Evolutionary conservation across 768 basidiomycete species (phyloP), one percentile per base, ranked within the genome.

Genomic region (Pisolithus sp.): DNA sequence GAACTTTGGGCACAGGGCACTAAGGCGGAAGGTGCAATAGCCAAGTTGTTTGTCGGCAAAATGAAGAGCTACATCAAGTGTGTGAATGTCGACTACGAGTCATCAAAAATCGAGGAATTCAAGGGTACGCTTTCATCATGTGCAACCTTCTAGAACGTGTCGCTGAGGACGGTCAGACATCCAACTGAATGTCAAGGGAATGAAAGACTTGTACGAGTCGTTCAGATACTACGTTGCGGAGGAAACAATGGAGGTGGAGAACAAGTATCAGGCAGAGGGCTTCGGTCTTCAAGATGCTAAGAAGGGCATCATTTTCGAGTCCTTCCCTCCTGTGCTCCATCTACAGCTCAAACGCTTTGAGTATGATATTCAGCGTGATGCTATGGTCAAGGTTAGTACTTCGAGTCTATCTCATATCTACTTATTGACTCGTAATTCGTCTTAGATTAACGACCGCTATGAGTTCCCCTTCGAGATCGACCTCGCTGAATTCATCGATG

Each of bases 21-120:
- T n/a, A 78, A 82, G 64, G 93, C 94, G 1, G 96, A 99, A 62
- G 94, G 93, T 48, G 91, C 96, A 5, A 91, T 98, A 50, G 83
- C 86, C 40, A 89, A 88, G 62, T 82, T 99, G 48, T 98, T 98
- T 65, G 89, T 93, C 18, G 96, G 96, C 21, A 94, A 93, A 71
- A 97, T 97, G 94, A 99, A 96, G 77, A 95, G 92, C 59, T 99
- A 92, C 67, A 93, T 99, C 79, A 96, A 97, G 71, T 99, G 96
- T 72, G 90, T 98, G 62, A 87, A 97, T 59, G 94, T 98, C 51
- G 92, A 96, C 63, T 98, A 86, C 59, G 95, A 97, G 67, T 96
- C 93, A 7, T 92, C 93, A 2, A 79, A 92, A 57, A 84, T 80
- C 20, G 96, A 99, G 71, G 93, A 95, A 57, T 99, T 97, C 76